Evolutionary conservation across 129 eudicot species (phyloP).

Genomic region (Centrapalus pauciflorus): DNA sequence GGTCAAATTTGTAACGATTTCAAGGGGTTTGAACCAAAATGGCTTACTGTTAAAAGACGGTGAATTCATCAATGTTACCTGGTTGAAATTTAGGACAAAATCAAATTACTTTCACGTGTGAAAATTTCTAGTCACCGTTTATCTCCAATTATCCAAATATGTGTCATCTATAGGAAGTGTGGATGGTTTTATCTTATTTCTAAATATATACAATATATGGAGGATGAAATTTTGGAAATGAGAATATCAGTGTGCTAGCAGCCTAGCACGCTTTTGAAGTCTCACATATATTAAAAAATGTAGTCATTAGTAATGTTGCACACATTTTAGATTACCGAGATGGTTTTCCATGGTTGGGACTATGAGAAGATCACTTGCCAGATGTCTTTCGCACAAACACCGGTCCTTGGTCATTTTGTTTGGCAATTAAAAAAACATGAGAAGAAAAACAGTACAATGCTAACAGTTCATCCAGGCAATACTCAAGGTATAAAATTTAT

Average conservation of each 20-base stretch:
- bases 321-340: too few relatives aligned
- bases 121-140: not conserved
- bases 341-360: not conserved
- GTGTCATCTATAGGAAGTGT: not conserved
- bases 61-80: too few relatives aligned
- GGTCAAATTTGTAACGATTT: too few relatives aligned
- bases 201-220: too few relatives aligned
- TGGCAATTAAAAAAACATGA: slow-evolving; percentile 1
- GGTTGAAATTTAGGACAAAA: too few relatives aligned
- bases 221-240: not conserved
- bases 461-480: not conserved
- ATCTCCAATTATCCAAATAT: not conserved
- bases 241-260: not conserved
- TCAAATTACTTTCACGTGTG: too few relatives aligned
- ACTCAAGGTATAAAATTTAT: not conserved
- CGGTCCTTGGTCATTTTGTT: not conserved
- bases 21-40: too few relatives aligned
- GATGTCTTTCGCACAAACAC: not conserved
- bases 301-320: not conserved
- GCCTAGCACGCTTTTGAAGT: not conserved
- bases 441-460: not conserved
- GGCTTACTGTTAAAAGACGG: too few relatives aligned
- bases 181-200: too few relatives aligned
- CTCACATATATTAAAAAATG: not conserved
- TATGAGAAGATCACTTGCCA: not conserved